Base-by-base conservation (phyloP, 805 yeast species). In the Pichia phayaonensis region DNA sequence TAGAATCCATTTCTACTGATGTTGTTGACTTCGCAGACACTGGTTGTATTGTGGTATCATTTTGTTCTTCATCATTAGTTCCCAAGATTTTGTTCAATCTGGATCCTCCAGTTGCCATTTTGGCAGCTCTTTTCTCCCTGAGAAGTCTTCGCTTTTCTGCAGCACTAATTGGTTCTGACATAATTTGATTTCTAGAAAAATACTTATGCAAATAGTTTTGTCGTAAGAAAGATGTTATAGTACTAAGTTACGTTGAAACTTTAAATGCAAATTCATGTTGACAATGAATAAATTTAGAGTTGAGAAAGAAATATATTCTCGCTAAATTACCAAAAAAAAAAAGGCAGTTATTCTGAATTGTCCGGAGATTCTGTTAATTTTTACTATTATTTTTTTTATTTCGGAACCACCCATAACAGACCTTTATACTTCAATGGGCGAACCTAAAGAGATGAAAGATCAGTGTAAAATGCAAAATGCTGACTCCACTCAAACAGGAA, bases 51-150 rank as follows among this genome's bases (percentile, higher is more conserved):
- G 16, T 18, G 3, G 18, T 34, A 11, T 2, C 11, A 16, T 34
- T 16, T 34, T 16, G 38, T 13, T 23, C 38, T 6, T 6, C 31
- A 7, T 38, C 49, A 8, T 23, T 6, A 3, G 46, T 61, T 2
- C 76, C 76, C 1, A 76, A 67, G 49, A 75, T 75, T 50, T 72
- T 74, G 54, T 75, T 78, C 58, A 83, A 64, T 53, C 89, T 68
- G 21, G 71, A 71, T 21, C 81, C 84, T 44, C 75, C 75, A 8
- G 57, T 52, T 4, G 83, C 83, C 71, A 83, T 73, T 61, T 81
- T 82, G 54, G 84, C 82, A 42, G 78, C 82, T 60, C 89, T 73
- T 61, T 85, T 74, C 60, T 83, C 86, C 51, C 86, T 72, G 43
- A 83, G 64, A 22, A 81, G 57, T 48, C 71, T 70, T 59, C 81